Base-by-base conservation (phyloP, 257 asterid species). In the Galeopsis tetrahit region DNA sequence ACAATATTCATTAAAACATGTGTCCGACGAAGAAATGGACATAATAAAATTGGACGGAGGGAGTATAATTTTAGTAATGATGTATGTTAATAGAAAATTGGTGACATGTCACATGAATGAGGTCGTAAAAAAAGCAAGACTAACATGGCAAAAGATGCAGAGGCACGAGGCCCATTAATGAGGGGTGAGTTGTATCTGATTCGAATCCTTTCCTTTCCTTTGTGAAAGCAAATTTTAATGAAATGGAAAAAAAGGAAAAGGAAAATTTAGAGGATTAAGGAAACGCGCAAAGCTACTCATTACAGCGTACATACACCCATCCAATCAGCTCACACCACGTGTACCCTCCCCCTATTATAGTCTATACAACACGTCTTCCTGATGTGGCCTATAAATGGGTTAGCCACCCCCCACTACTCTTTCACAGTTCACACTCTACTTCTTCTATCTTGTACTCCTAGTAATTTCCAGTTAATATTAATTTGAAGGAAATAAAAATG, bases 81-180 rank as follows among this genome's bases (percentile, higher is more conserved):
- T n/a, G n/a, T n/a, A n/a, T n/a, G n/a, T n/a, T n/a, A n/a, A n/a
- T n/a, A n/a, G n/a, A n/a, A n/a, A n/a, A 21, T 21, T 21, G 28
- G 28, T 21, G 28, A 21, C 28, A 1, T 21, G 28, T n/a, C n/a
- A n/a, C 0, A 21, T 21, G 28, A 21, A 21, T 21, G 28, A 21
- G 28, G 28, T 21, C 1, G 1, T 21, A 21, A 21, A 21, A 21
- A 21, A 21, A 21, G 43, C 59, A 31, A 5, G 3, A 38, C 48
- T 35, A 11, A 66, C 61, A 49, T 48, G 61, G 42, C 48, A 72
- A 63, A 32, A 49, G 49, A 0, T 2, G n/a, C 63, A 42, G 58
- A 21, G 77, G 65, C 71, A 73, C 71, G 71, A 51, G 77, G 66
- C 66, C 46, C 66, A 73, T 73, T 39, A 64, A 63, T 63, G 51